These are phyloP conservation scores for Castanopsis chinensis DNA, from an alignment of 306 rosid genomes.

Conservation along the genomic window DNA sequence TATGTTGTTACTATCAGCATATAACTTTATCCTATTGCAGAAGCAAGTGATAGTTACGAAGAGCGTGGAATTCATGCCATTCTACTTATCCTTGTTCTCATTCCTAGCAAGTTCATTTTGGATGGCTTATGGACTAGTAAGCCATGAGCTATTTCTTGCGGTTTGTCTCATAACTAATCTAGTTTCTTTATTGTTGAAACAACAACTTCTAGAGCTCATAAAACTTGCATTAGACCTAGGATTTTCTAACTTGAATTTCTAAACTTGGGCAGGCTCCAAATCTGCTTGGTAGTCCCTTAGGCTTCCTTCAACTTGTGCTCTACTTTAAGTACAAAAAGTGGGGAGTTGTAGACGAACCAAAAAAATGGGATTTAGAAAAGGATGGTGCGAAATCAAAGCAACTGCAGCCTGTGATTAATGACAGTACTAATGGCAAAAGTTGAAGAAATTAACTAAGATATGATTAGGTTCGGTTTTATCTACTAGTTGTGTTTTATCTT, in stretches of 20 bases:
- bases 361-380: conserved; percentile 38
- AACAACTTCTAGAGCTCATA: background rate
- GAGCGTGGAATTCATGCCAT: conserved; percentile 90
- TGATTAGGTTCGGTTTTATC: conserved; percentile 15
- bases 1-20: background rate
- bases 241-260: conserved; percentile 1
- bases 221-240: background rate
- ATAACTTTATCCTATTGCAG: conserved; percentile 38
- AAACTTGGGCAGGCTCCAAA: conserved; percentile 56
- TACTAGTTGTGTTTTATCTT: background rate
- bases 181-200: background rate
- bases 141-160: conserved; percentile 66
- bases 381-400: conserved; percentile 23
- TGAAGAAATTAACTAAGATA: conserved; percentile 1
- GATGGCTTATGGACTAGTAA: conserved; percentile 67
- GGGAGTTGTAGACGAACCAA: conserved; percentile 31
- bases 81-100: conserved; percentile 69
- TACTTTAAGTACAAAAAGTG: conserved; percentile 62
- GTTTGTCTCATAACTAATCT: conserved; percentile 36
- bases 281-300: conserved; percentile 63
- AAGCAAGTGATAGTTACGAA: conserved; percentile 57
- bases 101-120: conserved; percentile 59
- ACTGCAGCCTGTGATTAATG: conserved; percentile 23
- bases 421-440: conserved; percentile 2
- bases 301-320: conserved; percentile 56